These are phyloP conservation scores for Aspergillus sclerotioniger DNA, from an alignment of 495 filamentous ascomycete species.

Conservation along the genomic window DNA sequence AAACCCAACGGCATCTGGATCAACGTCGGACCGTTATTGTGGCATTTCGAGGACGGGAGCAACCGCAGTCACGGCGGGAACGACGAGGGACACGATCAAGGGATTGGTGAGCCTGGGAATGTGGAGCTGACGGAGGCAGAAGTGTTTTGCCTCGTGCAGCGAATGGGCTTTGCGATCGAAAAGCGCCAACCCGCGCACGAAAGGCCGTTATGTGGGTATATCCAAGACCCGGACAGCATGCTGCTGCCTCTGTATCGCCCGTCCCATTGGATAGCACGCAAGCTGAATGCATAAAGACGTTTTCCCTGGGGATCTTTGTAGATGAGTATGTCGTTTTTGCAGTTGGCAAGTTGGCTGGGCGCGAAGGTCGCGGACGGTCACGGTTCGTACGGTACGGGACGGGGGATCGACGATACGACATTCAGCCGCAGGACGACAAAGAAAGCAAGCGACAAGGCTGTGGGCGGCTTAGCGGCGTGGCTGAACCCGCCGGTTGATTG, in stretches of 20 bases:
- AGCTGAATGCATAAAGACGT: constrained; percentile 29
- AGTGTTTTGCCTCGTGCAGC: constrained; percentile 69
- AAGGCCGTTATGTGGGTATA: constrained; percentile 69
- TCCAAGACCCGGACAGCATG: constrained; percentile 81
- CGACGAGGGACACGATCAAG: constrained; percentile 28
- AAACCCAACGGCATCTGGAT: constrained; percentile 77
- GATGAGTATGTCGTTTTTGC: too few species aligned
- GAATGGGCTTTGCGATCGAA: constrained; percentile 74
- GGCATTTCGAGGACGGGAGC: constrained; percentile 72
- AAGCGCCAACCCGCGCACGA: constrained; percentile 38
- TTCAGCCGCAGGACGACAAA: constrained; percentile 24
- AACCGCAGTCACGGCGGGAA: constrained; percentile 32
- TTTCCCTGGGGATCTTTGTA: neutral
- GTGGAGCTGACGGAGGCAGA: constrained; percentile 89
- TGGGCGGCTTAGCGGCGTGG: constrained; percentile 21
- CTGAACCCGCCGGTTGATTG: constrained; percentile 12
- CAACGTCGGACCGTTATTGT: constrained; percentile 87
- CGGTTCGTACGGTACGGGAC: constrained; percentile 7
- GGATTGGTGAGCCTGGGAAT: constrained; percentile 75
- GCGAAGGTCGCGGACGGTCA: neutral
- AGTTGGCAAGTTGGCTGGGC: too few species aligned
- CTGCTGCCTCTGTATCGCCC: constrained; percentile 74
- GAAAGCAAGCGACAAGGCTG: constrained; percentile 9
- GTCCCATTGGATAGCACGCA: constrained; percentile 82
- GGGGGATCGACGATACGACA: constrained; percentile 11